Conservation (phyloP, 345 rosid genomes). For the Lepidium africanum region DNA sequence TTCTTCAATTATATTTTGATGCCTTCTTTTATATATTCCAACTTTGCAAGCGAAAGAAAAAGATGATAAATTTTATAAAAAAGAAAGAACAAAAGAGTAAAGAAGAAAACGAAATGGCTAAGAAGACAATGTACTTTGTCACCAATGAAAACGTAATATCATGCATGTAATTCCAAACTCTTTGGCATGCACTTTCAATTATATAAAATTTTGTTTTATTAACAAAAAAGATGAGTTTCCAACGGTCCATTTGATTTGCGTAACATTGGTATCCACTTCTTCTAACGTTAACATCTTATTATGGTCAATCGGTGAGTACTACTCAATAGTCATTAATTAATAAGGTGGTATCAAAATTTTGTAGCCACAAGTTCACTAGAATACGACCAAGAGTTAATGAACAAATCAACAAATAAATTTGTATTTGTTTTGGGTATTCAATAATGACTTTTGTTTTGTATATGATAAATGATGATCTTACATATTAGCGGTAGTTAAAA, state of each 20-base stretch:
- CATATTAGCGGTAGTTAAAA: background rate
- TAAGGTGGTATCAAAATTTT: background rate
- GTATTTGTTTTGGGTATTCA: background rate
- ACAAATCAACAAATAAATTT: slow-evolving; percentile 10
- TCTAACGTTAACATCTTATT: slow-evolving; percentile 19
- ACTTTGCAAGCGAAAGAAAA: background rate
- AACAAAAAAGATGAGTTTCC: background rate
- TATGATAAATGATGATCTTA: background rate
- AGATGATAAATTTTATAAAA: background rate
- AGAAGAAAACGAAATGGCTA: slow-evolving; percentile 15
- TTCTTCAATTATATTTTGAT: slow-evolving; percentile 12
- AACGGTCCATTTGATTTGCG: slow-evolving; percentile 26
- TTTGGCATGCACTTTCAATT: slow-evolving; percentile 16
- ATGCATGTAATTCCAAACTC: slow-evolving; percentile 10
- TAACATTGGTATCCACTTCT: slow-evolving; percentile 11
- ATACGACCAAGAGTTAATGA: slow-evolving; percentile 9
- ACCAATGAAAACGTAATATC: slow-evolving; percentile 10
- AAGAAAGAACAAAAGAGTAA: slow-evolving; percentile 4
- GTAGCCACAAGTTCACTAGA: slow-evolving; percentile 20
- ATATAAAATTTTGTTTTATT: background rate
- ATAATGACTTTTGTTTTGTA: background rate
- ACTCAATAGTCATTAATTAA: background rate
- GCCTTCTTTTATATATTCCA: background rate
- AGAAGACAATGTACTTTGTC: slow-evolving; percentile 1
- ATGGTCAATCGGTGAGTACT: slow-evolving; percentile 2